Conservation (phyloP, 2,329 filamentous ascomycete species). For the Aspergillus sp. region DNA sequence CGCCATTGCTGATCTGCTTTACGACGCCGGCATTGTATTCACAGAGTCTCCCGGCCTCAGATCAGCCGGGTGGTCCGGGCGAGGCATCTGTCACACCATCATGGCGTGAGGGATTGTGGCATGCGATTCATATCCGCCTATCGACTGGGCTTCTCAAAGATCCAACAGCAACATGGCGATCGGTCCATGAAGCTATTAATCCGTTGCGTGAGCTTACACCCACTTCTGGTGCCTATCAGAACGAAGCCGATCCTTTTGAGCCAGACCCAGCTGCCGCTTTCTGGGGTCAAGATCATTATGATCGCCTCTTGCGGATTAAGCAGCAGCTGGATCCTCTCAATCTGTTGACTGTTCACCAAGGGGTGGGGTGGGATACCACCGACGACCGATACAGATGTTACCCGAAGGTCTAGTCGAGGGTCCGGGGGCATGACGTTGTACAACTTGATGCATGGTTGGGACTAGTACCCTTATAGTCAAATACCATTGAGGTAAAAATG, state of each 20-base stretch:
- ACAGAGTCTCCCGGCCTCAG: slow-evolving; percentile 4
- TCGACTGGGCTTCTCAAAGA: slow-evolving; percentile 8
- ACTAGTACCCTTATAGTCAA: too few relatives aligned
- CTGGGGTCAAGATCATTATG: slow-evolving; percentile 17
- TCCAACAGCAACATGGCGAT: slow-evolving; percentile 9
- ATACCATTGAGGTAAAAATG: too few relatives aligned
- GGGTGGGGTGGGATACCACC: slow-evolving; percentile 11
- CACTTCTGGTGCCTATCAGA: slow-evolving; percentile 13
- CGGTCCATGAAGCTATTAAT: slow-evolving; percentile 11
- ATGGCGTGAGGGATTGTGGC: slow-evolving; percentile 19
- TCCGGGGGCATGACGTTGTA: too few relatives aligned
- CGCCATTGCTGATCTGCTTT: slow-evolving; percentile 5
- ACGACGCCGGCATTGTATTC: slow-evolving; percentile 8
- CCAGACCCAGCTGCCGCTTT: slow-evolving; percentile 9
- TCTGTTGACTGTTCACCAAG: slow-evolving; percentile 13
- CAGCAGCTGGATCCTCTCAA: slow-evolving; percentile 11
- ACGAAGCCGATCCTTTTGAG: slow-evolving; percentile 16
- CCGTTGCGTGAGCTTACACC: slow-evolving; percentile 16
- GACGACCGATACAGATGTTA: slow-evolving; percentile 13
- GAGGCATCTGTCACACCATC: slow-evolving; percentile 17
- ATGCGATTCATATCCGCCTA: slow-evolving; percentile 12
- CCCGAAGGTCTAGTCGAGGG: slow-evolving; percentile 5
- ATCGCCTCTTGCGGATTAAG: slow-evolving; percentile 14
- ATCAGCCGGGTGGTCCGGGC: slow-evolving; percentile 12
- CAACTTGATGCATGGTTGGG: too few relatives aligned